Base-by-base conservation (phyloP, 2,329 filamentous ascomycete species). In the Hypoxylon sp. region DNA sequence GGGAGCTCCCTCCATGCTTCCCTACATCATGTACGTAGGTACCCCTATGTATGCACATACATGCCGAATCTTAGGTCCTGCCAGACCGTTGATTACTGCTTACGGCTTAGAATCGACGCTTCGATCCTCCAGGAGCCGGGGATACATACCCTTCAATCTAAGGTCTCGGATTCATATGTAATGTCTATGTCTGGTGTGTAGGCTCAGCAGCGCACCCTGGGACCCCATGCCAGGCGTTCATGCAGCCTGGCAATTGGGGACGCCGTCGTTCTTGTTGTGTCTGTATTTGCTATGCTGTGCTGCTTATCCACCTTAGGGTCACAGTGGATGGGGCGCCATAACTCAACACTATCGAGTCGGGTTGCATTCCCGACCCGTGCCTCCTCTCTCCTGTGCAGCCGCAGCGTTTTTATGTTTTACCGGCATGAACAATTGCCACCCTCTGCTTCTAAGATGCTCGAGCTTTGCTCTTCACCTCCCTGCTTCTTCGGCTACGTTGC, bases 371-470 rank as follows among this genome's bases (percentile, higher is more conserved):
- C 72, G 73, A 74, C 70, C 70, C 61, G 65, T 74, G 67, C 67
- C 65, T 70, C 67, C 66, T 71, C 66, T 62, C 56, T 71, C 65
- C 69, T 69, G 69, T 71, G 73, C 73, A 75, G 69, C 69, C 67
- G 73, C 73, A 72, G 73, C 72, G 60, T 67, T 71, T 72, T 72
- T 73, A 72, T 58, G 69, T 75, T 75, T 75, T 76, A 56, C 74
- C 74, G 73, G 74, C 74, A 76, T 76, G 72, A 70, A 63, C 72
- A 70, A 71, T 75, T 67, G 71, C 74, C 73, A 75, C 73, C 50
- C 53, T 68, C 41, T 50, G 25, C 36, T 69, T 34, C 55, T 56
- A 68, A 50, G 62, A 55, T 34, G 46, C 38, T 64, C 21, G 53
- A 71, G 63, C 60, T 70, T 67, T 67, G 60, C 53, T 50, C 48